Evolutionary conservation across 129 eudicot species (phyloP), one percentile per base, ranked within the genome.

Genomic region (Saposhnikovia divaricata): DNA sequence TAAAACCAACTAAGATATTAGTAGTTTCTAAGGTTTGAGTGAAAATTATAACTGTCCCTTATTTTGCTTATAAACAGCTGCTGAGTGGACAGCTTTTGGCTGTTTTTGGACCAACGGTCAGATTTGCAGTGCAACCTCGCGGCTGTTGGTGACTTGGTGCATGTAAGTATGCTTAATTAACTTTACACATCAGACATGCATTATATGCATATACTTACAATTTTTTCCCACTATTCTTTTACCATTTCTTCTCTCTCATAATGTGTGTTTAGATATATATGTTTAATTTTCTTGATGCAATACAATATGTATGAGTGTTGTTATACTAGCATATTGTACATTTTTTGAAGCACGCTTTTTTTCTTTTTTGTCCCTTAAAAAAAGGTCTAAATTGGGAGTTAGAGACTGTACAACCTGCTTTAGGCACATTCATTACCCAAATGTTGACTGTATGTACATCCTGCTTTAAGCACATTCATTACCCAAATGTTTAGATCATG

Each of bases 71-170:
- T 57, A 28, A 79, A 78, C 95, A 96, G 98, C 99, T 87, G 99
- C 90, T 43, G 99, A 96, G 87, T 96, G 99, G 99, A 80, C 94
- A 72, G 88, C 89, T 57, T 96, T 96, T 84, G 99, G 99, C 80
- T 92, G 98, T 93, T 96, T 96, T 83, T 96, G 98, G 99, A 90
- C 97, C 72, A 96, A 96, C 72, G 99, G 99, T 78, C 99, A 96
- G 80, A 96, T 96, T 83, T 96, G 99, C 88, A 96, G 99, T 85
- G 98, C 99, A 71, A 96, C 99, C 23, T 96, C 99, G 72, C 96
- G 99, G 37, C 96, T 96, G n/a, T n/a, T n/a, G n/a, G n/a, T n/a
- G n/a, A n/a, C 77, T 61, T 96, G 59, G 90, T 96, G 71, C 99
- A 96, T 80, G 99, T 96, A 92, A 80, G 96, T 68, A 31, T 76